Conservation (phyloP, 371 early-diverging fungal genomes). For the Parasitella parasitica region DNA sequence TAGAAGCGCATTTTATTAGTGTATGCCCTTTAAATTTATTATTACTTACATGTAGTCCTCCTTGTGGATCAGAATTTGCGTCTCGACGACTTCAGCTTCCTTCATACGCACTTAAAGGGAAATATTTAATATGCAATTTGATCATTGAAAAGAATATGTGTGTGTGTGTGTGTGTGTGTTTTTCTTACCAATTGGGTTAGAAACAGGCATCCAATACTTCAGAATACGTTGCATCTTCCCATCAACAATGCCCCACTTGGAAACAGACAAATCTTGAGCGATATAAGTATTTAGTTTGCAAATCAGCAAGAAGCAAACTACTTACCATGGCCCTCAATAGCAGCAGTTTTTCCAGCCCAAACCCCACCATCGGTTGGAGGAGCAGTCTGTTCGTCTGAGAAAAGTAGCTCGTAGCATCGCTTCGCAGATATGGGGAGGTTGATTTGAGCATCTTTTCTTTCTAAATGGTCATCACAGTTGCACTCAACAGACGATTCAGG, state of each 20-base stretch:
- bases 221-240: constrained; percentile 34
- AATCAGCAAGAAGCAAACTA: neutral
- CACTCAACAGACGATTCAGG: constrained; percentile 55
- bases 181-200: constrained; percentile 44
- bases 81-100: constrained; percentile 61
- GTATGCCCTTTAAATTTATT: no score
- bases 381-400: constrained; percentile 44
- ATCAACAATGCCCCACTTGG: constrained; percentile 34
- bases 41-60: constrained; percentile 45
- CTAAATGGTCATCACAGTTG: constrained; percentile 71
- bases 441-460: constrained; percentile 57
- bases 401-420: constrained; percentile 59
- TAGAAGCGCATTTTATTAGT: no score
- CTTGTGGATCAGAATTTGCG: constrained; percentile 47
- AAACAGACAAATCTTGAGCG: constrained; percentile 36
- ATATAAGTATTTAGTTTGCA: neutral
- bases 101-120: constrained; percentile 46
- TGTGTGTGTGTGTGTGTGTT: no score
- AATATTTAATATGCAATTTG: neutral
- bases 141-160: neutral
- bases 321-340: constrained; percentile 53
- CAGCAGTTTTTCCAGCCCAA: constrained; percentile 53
- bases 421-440: constrained; percentile 64
- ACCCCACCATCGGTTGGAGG: constrained; percentile 38
- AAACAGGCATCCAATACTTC: constrained; percentile 52